Evolutionary conservation across 441 rosid genomes (phyloP), one percentile per base, ranked within the genome.

Genomic region (Populus tomentosa): DNA sequence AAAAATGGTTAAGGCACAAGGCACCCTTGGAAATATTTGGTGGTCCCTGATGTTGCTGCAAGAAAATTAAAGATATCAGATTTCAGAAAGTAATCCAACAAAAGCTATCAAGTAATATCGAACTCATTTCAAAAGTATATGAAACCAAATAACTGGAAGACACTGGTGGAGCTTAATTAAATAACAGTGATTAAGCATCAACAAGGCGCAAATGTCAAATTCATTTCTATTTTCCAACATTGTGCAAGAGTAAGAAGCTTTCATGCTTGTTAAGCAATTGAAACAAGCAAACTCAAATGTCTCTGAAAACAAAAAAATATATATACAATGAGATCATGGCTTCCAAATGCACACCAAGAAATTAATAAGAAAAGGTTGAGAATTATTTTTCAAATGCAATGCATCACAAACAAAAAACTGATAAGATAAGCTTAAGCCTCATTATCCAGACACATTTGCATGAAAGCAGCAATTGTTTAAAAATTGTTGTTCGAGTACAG

Each of bases 1-100:
- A 82, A 76, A 97, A 83, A 84, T 94, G 98, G 79, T 87, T 81
- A 73, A 90, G 89, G 81, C 90, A 91, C 80, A 86, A 82, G 84
- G 86, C 83, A 83, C 82, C 87, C 86, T 86, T 90, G 23, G 93
- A 91, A 18, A 77, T 74, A 85, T 83, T 85, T 64, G 83, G 81
- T 50, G 78, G 86, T 72, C 85, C 87, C 74, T 80, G 89, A 76
- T 86, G 86, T 82, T 84, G 89, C 98, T 90, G 92, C 85, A 82
- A 82, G 70, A 85, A 72, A 61, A 36, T 75, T 36, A 53, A 74
- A 70, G 56, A 75, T 18, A 30, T 20, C 33, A 79, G 64, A 72
- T 28, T 78, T 74, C 36, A 77, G 77, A 83, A 78, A 72, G 32
- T 69, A 33, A 59, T 73, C 2, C 38, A 70, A 32, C 32, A 33